A percentile compares a stretch with the other conserved stretches of the same genome.
Evolutionary conservation across 208 protist species (phyloP).

Genomic region (Porcisia hertigi): DNA sequence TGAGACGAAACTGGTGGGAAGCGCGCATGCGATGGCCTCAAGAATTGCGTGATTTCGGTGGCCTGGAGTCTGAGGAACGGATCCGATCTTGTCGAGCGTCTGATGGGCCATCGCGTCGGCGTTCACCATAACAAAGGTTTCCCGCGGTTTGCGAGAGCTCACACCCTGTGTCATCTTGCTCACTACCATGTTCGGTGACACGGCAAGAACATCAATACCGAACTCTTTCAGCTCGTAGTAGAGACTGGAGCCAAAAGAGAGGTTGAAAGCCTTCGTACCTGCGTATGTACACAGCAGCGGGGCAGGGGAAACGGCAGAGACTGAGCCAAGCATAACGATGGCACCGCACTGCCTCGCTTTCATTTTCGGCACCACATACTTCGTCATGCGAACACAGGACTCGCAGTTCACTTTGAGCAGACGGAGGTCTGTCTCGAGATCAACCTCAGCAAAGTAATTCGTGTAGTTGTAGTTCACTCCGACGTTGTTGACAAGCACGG

Average conservation of each 20-base stretch:
- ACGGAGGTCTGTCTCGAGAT: slow-evolving; percentile 55
- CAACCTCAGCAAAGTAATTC: slow-evolving; percentile 89
- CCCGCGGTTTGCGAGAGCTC: slow-evolving; percentile 58
- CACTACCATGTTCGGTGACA: slow-evolving; percentile 82
- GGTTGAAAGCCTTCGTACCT: slow-evolving; percentile 87
- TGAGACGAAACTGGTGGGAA: slow-evolving; percentile 40
- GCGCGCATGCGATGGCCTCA: slow-evolving; percentile 25
- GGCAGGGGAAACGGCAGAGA: slow-evolving; percentile 67
- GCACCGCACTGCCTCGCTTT: slow-evolving; percentile 60
- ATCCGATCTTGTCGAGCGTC: slow-evolving; percentile 70
- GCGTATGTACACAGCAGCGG: slow-evolving; percentile 87
- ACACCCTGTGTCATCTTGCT: slow-evolving; percentile 81
- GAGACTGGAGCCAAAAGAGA: slow-evolving; percentile 63
- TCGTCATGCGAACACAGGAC: slow-evolving; percentile 83
- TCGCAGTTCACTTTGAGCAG: slow-evolving; percentile 92
- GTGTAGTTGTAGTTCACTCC: slow-evolving; percentile 93
- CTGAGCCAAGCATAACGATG: slow-evolving; percentile 78
- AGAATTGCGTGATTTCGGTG: slow-evolving; percentile 74
- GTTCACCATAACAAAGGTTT: slow-evolving; percentile 74
- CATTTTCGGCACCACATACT: slow-evolving; percentile 78
- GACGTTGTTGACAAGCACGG: slow-evolving; percentile 92
- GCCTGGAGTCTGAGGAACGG: slow-evolving; percentile 40
- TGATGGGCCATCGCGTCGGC: slow-evolving; percentile 69
- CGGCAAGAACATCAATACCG: slow-evolving; percentile 66
- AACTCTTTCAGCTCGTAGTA: slow-evolving; percentile 65